A percentile compares a stretch with the other conserved stretches of the same genome.
Evolutionary conservation across 805 yeast species (phyloP).

Genomic region (Ogataea zsoltii): DNA sequence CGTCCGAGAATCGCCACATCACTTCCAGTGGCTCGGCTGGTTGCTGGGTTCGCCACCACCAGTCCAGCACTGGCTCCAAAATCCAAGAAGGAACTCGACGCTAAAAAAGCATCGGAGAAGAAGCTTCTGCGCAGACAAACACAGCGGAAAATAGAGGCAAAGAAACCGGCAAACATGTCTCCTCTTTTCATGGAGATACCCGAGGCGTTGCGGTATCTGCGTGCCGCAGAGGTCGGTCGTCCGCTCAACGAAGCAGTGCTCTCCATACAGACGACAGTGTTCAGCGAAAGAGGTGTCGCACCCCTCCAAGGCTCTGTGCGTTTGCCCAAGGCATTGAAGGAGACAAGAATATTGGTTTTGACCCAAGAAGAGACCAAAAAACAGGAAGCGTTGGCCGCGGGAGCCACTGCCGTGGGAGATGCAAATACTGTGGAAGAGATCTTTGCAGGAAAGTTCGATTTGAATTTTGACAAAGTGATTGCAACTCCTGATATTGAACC

Average conservation of each 20-base stretch:
- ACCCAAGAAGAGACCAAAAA: conserved; percentile 56
- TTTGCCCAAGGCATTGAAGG: conserved; percentile 72
- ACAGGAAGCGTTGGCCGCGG: conserved; percentile 53
- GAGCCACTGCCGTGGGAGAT: conserved; percentile 74
- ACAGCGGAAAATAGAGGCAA: conserved; percentile 36
- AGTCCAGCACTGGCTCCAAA: conserved; percentile 24
- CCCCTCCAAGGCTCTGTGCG: conserved; percentile 70
- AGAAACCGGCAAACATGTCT: conserved; percentile 43
- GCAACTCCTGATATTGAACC: conserved; percentile 81
- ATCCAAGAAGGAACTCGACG: conserved; percentile 27
- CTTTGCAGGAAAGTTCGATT: conserved; percentile 47
- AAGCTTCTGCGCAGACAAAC: conserved; percentile 28
- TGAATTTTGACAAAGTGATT: conserved; percentile 71
- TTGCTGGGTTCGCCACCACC: conserved; percentile 6
- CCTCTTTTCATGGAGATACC: conserved; percentile 75
- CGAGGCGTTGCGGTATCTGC: conserved; percentile 69
- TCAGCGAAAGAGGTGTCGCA: conserved; percentile 75
- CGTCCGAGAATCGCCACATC: too few relatives aligned
- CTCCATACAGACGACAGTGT: conserved; percentile 60
- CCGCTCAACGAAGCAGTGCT: conserved; percentile 70
- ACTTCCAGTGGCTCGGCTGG: too few relatives aligned
- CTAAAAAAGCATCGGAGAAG: conserved; percentile 28
- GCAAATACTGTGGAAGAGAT: conserved; percentile 65
- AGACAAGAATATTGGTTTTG: conserved; percentile 66
- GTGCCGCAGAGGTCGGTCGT: conserved; percentile 92